Base-by-base conservation (phyloP, 192 early-diverging fungal genomes). In the Helicostylum pulchrum region DNA sequence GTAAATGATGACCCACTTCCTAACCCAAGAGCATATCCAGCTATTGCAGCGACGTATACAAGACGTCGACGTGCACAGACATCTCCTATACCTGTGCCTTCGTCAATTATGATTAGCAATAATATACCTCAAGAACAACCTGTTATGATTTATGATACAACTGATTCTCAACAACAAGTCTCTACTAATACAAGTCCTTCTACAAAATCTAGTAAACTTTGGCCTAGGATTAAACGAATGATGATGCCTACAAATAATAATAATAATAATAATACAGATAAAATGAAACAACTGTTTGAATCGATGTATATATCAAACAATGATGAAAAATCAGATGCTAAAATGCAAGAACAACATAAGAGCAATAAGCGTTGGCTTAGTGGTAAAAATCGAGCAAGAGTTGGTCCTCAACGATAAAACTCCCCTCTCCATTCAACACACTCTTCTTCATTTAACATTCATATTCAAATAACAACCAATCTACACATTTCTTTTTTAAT, bases 181-280 rank as follows among this genome's bases (percentile, higher is more conserved):
- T 26, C 26, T 26, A 26, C 0, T 26, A 26, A 2, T 26, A 26
- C 26, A 26, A 26, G 0, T 26, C 26, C 26, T 26, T 26, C 26
- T 3, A 36, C 54, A 56, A 59, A 59, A 17, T n/a, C 36, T 10
- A 39, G 39, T 14, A 43, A 45, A 44, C 5, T 63, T 39, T 63
- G 62, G 62, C 62, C 62, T 32, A 47, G 50, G n/a, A 63, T 63
- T 12, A 63, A 63, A 21, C 48, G 62, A 9, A 63, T 61, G 12
- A 15, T 63, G 49, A 45, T 59, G 57, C 15, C 42, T 15, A 36
- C 54, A 30, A 56, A 56, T 10, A 56, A 9, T 34, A 46, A 46
- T 15, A 54, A 12, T 31, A 54, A 31, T 7, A 56, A 36, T 10
- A 30, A 30, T 10, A 31, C 53, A n/a, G 34, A 10, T 36, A 56